Evolutionary conservation across 306 rosid genomes (phyloP).

Genomic region (Phaseolus lunatus): DNA sequence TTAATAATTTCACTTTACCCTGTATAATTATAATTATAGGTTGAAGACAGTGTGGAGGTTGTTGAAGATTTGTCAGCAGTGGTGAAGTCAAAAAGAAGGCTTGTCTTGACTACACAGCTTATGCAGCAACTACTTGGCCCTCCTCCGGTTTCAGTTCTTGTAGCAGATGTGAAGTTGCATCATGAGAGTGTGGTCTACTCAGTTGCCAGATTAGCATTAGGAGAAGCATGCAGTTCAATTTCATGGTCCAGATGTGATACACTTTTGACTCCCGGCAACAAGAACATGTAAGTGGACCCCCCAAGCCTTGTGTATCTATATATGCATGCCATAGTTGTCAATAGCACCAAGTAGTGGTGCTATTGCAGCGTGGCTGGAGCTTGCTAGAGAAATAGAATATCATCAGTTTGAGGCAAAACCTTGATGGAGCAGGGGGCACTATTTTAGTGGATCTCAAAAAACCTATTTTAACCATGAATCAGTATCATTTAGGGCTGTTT

Average conservation of each 20-base stretch:
- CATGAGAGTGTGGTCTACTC: constrained; percentile 72
- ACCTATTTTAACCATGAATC: not conserved
- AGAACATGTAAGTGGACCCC: constrained; percentile 58
- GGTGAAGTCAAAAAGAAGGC: constrained; percentile 72
- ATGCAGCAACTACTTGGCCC: constrained; percentile 83
- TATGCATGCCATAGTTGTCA: not conserved
- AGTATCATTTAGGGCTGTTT: not conserved
- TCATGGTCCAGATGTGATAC: constrained; percentile 60
- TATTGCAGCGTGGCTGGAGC: not conserved
- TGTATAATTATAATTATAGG: constrained; percentile 59
- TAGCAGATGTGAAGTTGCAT: constrained; percentile 64
- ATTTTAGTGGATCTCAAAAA: not conserved
- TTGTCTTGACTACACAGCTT: constrained; percentile 79
- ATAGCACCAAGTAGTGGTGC: not conserved
- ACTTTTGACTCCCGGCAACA: constrained; percentile 46
- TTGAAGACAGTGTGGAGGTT: constrained; percentile 64
- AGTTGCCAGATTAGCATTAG: constrained; percentile 70
- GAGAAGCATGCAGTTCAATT: constrained; percentile 80
- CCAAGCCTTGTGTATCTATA: not conserved
- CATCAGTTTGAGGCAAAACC: not conserved
- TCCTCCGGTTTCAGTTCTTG: constrained; percentile 69
- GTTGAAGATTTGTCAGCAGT: constrained; percentile 60
- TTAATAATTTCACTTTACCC: constrained; percentile 41
- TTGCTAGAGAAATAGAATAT: not conserved
- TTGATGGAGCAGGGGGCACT: not conserved